A percentile compares a stretch with the other conserved stretches of the same genome.
Conservation (phyloP, 1,139 yeast species). For the Scheffersomyces parashehatae region DNA sequence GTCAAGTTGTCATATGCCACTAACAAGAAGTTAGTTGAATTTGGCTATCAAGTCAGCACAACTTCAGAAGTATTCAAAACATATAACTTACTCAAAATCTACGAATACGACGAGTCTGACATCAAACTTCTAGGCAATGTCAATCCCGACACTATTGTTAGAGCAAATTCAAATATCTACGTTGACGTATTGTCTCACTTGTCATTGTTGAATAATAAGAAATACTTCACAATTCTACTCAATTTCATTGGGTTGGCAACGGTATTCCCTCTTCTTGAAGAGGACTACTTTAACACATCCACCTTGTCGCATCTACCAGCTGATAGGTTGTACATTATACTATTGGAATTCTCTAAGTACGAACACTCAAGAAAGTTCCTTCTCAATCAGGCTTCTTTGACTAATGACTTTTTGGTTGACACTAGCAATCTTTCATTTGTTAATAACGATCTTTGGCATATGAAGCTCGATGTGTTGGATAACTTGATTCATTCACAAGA, state of each 20-base stretch:
- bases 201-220: conserved; percentile 15
- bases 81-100: conserved; percentile 16
- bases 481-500: conserved; percentile 22
- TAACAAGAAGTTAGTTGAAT: conserved; percentile 7
- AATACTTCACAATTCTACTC: conserved; percentile 29
- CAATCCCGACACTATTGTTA: conserved; percentile 21
- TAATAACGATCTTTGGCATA: conserved; percentile 28
- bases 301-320: conserved; percentile 23
- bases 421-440: conserved; percentile 7
- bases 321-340: conserved; percentile 26
- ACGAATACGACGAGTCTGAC: conserved; percentile 17
- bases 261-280: conserved; percentile 19
- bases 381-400: conserved; percentile 12
- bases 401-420: conserved; percentile 17
- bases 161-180: conserved; percentile 7
- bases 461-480: conserved; percentile 26
- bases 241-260: conserved; percentile 23
- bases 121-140: conserved; percentile 22
- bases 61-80: conserved; percentile 20
- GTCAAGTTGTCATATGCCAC: conserved; percentile 18
- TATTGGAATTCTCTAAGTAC: conserved; percentile 23
- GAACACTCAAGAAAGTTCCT: conserved; percentile 26
- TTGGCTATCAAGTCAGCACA: conserved; percentile 5
- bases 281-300: conserved; percentile 16
- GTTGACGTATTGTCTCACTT: conserved; percentile 16